Percentiles rank a stretch among this genome's conserved stretches.
phyloP scores from a whole-genome alignment of 2,329 filamentous ascomycete genomes.

The Curvularia spicifera region DNA sequence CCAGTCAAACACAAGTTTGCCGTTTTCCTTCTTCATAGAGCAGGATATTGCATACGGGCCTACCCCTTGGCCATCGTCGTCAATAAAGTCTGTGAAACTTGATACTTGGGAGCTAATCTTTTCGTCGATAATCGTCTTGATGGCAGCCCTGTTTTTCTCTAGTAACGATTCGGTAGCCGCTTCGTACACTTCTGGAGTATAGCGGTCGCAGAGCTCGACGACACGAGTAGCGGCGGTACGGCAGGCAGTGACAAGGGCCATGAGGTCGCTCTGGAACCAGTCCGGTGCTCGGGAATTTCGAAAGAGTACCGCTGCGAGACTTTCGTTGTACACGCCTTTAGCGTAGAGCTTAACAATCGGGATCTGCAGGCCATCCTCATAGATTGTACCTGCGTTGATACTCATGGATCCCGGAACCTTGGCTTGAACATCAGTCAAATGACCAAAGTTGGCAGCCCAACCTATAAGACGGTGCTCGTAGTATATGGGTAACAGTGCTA shows the following conservation, averaged over 20 bases:
- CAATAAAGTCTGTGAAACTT: constrained; percentile 58
- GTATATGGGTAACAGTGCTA: constrained; percentile 58
- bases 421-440: constrained; percentile 55
- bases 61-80: constrained; percentile 56
- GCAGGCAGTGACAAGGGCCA: constrained; percentile 57
- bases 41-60: constrained; percentile 58
- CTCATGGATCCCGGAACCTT: constrained; percentile 60
- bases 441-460: constrained; percentile 60
- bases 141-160: constrained; percentile 53
- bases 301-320: constrained; percentile 55
- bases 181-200: constrained; percentile 54
- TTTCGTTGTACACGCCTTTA: constrained; percentile 53
- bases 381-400: constrained; percentile 57
- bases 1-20: constrained; percentile 58
- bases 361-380: constrained; percentile 59
- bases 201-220: constrained; percentile 55
- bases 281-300: constrained; percentile 58
- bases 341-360: constrained; percentile 57
- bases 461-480: constrained; percentile 54
- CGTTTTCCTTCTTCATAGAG: constrained; percentile 54
- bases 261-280: constrained; percentile 58
- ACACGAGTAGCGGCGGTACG: constrained; percentile 55
- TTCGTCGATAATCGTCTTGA: constrained; percentile 55
- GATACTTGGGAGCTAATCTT: constrained; percentile 53
- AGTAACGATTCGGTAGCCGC: constrained; percentile 56